phyloP scores from a whole-genome alignment of 306 rosid species.

The Vigna unguiculata region DNA sequence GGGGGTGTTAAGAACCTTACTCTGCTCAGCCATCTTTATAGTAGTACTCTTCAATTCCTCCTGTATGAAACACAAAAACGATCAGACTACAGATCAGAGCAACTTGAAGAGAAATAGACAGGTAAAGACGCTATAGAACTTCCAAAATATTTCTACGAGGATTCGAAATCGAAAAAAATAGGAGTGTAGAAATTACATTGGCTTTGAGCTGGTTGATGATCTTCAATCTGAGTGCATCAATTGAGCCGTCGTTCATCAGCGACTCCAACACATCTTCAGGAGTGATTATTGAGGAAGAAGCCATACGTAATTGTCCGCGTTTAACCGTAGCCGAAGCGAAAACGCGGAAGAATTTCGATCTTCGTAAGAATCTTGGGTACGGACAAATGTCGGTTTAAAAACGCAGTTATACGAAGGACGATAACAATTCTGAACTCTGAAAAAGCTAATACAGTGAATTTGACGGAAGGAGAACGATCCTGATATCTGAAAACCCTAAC shows the following conservation, averaged over 20 bases:
- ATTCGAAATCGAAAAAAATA: background rate
- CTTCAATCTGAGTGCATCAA: constrained; percentile 90
- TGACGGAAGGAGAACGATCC: background rate
- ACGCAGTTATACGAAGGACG: background rate
- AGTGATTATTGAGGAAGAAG: constrained; percentile 72
- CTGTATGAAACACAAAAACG: constrained; percentile 46
- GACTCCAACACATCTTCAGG: constrained; percentile 92
- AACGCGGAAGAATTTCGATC: constrained; percentile 13
- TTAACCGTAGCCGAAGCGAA: background rate
- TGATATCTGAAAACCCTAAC: background rate
- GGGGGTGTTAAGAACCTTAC: constrained; percentile 91
- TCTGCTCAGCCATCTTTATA: constrained; percentile 93
- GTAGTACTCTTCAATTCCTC: constrained; percentile 90
- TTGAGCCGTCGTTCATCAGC: constrained; percentile 93
- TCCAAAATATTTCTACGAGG: background rate
- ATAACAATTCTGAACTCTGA: background rate
- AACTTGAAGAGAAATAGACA: constrained; percentile 7
- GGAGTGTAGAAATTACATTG: constrained; percentile 57
- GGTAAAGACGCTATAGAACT: background rate
- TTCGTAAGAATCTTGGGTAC: background rate
- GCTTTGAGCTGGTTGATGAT: constrained; percentile 98
- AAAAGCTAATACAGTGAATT: background rate
- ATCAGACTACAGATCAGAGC: background rate
- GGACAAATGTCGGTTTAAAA: constrained; percentile 1
- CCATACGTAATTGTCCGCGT: constrained; percentile 43